Base-by-base conservation (phyloP, 768 basidiomycete genomes). In the Lactifluus rugatus region DNA sequence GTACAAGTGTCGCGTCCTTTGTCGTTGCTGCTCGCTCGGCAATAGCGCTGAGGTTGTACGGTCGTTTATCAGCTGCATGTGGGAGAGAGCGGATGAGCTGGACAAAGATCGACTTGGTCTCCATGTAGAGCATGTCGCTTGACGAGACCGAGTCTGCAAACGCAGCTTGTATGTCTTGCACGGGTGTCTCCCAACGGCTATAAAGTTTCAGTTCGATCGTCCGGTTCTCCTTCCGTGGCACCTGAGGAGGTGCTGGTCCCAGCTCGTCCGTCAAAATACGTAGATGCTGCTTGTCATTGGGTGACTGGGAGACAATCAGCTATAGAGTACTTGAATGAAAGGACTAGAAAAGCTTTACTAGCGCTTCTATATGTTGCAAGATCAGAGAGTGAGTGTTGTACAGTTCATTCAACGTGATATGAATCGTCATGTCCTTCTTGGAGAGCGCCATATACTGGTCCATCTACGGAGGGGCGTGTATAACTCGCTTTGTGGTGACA, bases 401-500 rank as follows among this genome's bases (percentile, higher is more conserved):
- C 76, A 99, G 69, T 79, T 99, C 96, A 70, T 99, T 99, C 72
- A 98, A 75, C 7, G 96, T 98, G 70, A 99, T 99, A 72, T 93
- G 91, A 73, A 99, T 98, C 78, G 88, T 85, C 58, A 98, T 78
- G 70, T 98, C 96, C 73, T 98, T 98, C 81, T 99, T 99, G 58
- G 94, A 97, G 57, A 99, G 76, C 9, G 96, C 96, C 93, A 99
- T 97, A 71, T 99, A 99, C 77, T 98, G 96, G 73, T 99, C 96
- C 87, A 98, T 95, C 95, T 96, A 64, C 3, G 26, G n/a, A 58
- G 16, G 5, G n/a, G 2, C 13, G 13, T 16, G 28, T 17, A 39
- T 11, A 44, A 19, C 23, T 2, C 21, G 21, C 9, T 6, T 2
- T 41, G n/a, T 1, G 11, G n/a, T 7, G 2, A 19, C 17, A 32